These are phyloP conservation scores for Cocos nucifera DNA, from an alignment of 176 grass and related monocot species.

Conservation along the genomic window DNA sequence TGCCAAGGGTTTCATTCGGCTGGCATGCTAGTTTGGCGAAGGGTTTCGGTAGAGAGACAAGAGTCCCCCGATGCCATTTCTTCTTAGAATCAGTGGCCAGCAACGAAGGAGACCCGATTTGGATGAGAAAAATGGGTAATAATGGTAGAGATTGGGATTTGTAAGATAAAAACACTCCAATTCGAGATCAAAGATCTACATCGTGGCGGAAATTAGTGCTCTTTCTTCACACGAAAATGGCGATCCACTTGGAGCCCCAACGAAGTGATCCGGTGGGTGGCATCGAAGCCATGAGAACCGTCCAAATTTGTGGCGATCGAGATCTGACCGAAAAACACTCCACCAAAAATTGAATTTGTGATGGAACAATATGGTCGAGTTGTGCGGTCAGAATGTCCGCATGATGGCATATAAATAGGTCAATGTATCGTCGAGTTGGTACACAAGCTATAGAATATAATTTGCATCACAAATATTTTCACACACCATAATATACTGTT, in stretches of 20 bases:
- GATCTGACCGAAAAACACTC: constrained; percentile 53
- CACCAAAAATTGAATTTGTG: constrained; percentile 71
- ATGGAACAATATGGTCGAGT: constrained; percentile 49
- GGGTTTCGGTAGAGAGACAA: background rate
- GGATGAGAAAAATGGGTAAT: constrained; percentile 49
- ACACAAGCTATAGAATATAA: too few species aligned
- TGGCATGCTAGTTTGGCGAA: too few species aligned
- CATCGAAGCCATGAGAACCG: background rate
- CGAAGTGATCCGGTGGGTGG: constrained; percentile 35
- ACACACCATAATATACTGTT: too few species aligned
- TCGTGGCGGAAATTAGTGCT: constrained; percentile 38
- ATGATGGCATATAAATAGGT: too few species aligned
- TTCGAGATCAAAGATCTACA: constrained; percentile 76
- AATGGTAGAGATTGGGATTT: constrained; percentile 62
- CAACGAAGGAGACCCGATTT: constrained; percentile 41
- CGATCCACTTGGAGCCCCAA: constrained; percentile 59
- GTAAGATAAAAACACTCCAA: constrained; percentile 33
- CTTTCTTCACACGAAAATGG: constrained; percentile 54
- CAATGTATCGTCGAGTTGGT: too few species aligned
- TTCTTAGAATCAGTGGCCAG: constrained; percentile 85
- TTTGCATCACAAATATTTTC: too few species aligned
- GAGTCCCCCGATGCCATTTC: constrained; percentile 22
- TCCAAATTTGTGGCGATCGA: constrained; percentile 38
- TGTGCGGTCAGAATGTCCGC: too few species aligned
- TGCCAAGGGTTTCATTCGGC: background rate